A percentile compares a stretch with the other conserved stretches of the same genome.
These are phyloP conservation scores for Thelonectria olida DNA, from an alignment of 2,329 filamentous ascomycete genomes.

Conservation along the genomic window DNA sequence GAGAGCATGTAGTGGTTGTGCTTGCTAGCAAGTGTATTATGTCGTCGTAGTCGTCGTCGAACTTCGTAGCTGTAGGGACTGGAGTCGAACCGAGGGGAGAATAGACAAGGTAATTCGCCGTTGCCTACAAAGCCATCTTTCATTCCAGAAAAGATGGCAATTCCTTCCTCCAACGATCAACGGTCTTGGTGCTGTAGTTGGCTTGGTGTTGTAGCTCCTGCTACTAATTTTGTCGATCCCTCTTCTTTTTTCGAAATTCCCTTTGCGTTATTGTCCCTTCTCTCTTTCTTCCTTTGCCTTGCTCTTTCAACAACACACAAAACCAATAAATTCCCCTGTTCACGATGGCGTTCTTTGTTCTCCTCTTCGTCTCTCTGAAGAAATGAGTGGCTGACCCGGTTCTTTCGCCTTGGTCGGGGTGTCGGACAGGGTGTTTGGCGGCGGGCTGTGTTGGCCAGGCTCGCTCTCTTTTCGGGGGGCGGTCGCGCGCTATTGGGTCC, in stretches of 20 bases:
- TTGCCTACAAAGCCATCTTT: slow-evolving; percentile 16
- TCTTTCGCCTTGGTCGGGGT: slow-evolving; percentile 19
- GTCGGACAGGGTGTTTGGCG: slow-evolving; percentile 27
- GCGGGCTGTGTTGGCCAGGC: slow-evolving; percentile 21
- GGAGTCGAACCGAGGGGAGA: not conserved
- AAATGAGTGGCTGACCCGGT: slow-evolving; percentile 28
- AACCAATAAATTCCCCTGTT: not conserved
- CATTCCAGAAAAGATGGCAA: slow-evolving; percentile 1
- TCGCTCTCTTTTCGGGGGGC: slow-evolving; percentile 23
- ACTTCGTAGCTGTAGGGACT: not conserved
- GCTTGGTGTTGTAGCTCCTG: not conserved
- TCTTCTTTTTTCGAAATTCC: not conserved
- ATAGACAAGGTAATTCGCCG: not conserved
- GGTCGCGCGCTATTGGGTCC: slow-evolving; percentile 13
- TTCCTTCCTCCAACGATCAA: slow-evolving; percentile 3
- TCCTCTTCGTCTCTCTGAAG: slow-evolving; percentile 11
- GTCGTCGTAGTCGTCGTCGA: slow-evolving; percentile 19
- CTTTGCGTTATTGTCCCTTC: not conserved
- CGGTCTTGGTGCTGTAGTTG: not conserved
- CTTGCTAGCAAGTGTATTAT: not conserved
- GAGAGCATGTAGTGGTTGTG: slow-evolving; percentile 5
- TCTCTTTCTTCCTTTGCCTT: not conserved
- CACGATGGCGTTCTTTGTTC: slow-evolving; percentile 3
- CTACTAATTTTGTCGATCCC: slow-evolving; percentile 1
- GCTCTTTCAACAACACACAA: not conserved